A percentile compares a stretch with the other conserved stretches of the same genome.
These are phyloP conservation scores for Colletotrichum graminicola DNA, from an alignment of 2,329 filamentous ascomycete species.

Conservation along the genomic window DNA sequence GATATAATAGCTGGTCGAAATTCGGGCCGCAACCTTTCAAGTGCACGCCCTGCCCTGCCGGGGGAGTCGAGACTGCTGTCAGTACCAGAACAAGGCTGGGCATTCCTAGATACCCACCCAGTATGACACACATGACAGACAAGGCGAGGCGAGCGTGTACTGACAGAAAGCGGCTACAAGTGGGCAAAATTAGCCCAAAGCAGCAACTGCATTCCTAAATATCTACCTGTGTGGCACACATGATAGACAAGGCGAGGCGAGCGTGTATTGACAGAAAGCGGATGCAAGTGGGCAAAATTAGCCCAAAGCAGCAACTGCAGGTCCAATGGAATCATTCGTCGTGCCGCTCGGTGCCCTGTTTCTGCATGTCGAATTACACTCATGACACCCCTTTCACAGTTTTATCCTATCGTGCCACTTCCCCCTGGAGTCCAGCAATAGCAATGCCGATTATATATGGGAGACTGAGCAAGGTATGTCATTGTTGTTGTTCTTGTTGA, in stretches of 20 bases:
- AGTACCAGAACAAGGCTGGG: neutral
- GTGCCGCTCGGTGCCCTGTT: slow-evolving; percentile 7
- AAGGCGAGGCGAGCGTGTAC: neutral
- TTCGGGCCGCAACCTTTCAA: neutral
- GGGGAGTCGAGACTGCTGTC: neutral
- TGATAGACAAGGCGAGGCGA: neutral
- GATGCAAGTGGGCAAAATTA: slow-evolving; percentile 11
- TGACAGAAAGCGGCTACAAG: slow-evolving; percentile 1
- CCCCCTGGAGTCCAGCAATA: neutral
- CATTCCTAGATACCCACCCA: neutral
- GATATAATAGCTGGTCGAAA: neutral
- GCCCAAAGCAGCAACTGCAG: neutral
- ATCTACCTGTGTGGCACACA: neutral
- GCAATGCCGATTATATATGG: neutral
- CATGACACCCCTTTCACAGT: neutral
- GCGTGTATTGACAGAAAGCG: neutral
- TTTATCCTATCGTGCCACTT: neutral
- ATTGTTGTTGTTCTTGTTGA: no score
- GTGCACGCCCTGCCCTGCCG: neutral
- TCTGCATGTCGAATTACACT: neutral
- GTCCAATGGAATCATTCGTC: neutral
- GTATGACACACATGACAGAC: neutral
- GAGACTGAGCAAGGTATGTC: neutral
- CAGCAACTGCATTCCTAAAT: neutral
- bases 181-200: slow-evolving; percentile 6